Percentiles rank a stretch among this genome's conserved stretches.
phyloP scores from a whole-genome alignment of 306 rosid genomes.

The Cotoneaster glaucophyllus region DNA sequence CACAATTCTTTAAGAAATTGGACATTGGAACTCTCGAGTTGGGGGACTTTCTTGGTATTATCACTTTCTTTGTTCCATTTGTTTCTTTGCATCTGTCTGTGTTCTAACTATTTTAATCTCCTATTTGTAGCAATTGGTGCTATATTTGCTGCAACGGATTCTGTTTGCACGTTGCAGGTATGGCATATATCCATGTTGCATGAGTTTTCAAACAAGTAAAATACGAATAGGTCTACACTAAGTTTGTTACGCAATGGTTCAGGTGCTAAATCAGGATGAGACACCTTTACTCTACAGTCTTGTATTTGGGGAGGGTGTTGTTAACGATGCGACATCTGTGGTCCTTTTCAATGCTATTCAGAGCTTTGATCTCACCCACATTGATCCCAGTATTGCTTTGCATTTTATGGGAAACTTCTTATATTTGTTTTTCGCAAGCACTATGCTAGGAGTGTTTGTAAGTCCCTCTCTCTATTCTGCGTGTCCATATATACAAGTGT shows the following conservation, averaged over 20 bases:
- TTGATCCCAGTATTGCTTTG: constrained; percentile 51
- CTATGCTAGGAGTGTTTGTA: constrained; percentile 81
- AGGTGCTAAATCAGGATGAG: constrained; percentile 94
- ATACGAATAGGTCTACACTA: constrained; percentile 8
- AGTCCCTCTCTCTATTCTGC: constrained; percentile 13
- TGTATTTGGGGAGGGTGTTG: constrained; percentile 98
- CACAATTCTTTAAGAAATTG: constrained; percentile 54
- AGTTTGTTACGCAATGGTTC: constrained; percentile 26
- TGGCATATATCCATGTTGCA: constrained; percentile 10
- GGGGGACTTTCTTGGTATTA: constrained; percentile 72
- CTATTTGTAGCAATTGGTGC: constrained; percentile 78
- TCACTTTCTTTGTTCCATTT: constrained; percentile 1
- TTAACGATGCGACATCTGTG: constrained; percentile 94
- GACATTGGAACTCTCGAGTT: constrained; percentile 61
- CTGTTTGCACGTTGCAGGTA: constrained; percentile 99
- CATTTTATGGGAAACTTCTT: constrained; percentile 70
- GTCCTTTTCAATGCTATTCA: constrained; percentile 97
- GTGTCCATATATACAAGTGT: neutral
- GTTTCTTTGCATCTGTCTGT: constrained; percentile 1
- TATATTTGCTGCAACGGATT: constrained; percentile 97
- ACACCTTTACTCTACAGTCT: constrained; percentile 97
- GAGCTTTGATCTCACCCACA: constrained; percentile 67
- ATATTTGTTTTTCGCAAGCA: constrained; percentile 71
- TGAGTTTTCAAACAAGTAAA: constrained; percentile 13
- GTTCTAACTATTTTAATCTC: constrained; percentile 12